Evolutionary conservation across 1,284 basidiomycete species (phyloP).

Genomic region (Sparassis latifolia): DNA sequence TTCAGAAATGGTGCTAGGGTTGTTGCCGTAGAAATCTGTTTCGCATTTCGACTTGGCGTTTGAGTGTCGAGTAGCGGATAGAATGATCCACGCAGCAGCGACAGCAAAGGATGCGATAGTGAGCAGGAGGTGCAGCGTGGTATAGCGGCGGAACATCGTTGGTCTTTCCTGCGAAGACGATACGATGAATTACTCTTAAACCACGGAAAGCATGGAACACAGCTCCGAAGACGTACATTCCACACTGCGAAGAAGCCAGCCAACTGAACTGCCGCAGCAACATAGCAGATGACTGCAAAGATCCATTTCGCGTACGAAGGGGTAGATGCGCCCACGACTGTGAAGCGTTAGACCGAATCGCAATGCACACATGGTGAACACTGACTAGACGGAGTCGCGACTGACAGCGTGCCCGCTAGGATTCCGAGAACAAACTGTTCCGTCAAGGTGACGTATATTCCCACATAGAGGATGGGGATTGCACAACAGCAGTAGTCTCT

Average conservation of each 20-base stretch:
- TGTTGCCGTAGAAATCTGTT: slow-evolving; percentile 46
- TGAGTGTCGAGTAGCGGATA: slow-evolving; percentile 71
- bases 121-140: slow-evolving; percentile 58
- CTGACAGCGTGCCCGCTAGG: slow-evolving; percentile 68
- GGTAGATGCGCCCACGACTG: slow-evolving; percentile 81
- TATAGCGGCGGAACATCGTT: slow-evolving; percentile 69
- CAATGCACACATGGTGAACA: slow-evolving; percentile 9
- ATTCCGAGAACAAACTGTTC: slow-evolving; percentile 72
- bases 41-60: slow-evolving; percentile 66
- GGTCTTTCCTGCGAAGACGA: slow-evolving; percentile 59
- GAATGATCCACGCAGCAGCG: slow-evolving; percentile 73
- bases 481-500: slow-evolving; percentile 80
- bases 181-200: background rate
- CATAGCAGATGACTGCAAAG: slow-evolving; percentile 70
- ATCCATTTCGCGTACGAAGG: slow-evolving; percentile 71
- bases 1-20: slow-evolving; percentile 39
- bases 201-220: background rate
- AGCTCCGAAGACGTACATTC: slow-evolving; percentile 50
- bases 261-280: slow-evolving; percentile 65
- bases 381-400: slow-evolving; percentile 77
- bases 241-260: slow-evolving; percentile 81
- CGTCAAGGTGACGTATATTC: slow-evolving; percentile 73
- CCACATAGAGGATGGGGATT: slow-evolving; percentile 80
- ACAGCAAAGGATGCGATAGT: slow-evolving; percentile 63
- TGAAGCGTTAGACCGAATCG: background rate